Conservation (phyloP, 495 filamentous ascomycete species). For the Penicillium longicatenatum region DNA sequence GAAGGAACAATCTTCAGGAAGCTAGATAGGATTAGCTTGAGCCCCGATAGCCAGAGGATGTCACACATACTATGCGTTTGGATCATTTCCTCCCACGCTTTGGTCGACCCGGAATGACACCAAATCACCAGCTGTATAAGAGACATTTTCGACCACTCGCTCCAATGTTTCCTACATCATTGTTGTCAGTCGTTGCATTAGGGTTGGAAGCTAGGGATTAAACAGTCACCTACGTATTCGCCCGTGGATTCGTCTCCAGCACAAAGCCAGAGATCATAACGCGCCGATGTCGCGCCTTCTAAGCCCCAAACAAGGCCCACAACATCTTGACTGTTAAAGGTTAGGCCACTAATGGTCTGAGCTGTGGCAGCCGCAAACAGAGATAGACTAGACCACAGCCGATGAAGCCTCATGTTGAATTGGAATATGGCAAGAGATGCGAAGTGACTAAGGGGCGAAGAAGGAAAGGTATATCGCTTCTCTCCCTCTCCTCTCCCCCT, state of each 20-base stretch:
- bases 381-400: slow-evolving; percentile 41
- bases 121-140: slow-evolving; percentile 53
- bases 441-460: slow-evolving; percentile 8
- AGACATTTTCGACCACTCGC: slow-evolving; percentile 37
- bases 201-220: not conserved
- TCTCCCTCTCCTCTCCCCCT: slow-evolving; percentile 3
- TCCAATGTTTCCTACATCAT: slow-evolving; percentile 44
- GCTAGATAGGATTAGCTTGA: slow-evolving; percentile 36
- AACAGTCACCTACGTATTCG: slow-evolving; percentile 36
- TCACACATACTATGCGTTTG: slow-evolving; percentile 63
- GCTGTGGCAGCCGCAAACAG: slow-evolving; percentile 51
- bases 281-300: slow-evolving; percentile 43
- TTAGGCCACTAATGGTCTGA: slow-evolving; percentile 56
- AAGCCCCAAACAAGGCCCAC: slow-evolving; percentile 39
- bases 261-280: slow-evolving; percentile 64
- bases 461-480: not conserved
- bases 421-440: slow-evolving; percentile 5
- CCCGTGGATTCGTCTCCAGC: slow-evolving; percentile 59
- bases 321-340: slow-evolving; percentile 48
- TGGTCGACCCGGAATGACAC: slow-evolving; percentile 53
- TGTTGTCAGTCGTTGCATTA: slow-evolving; percentile 1
- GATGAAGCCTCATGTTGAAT: slow-evolving; percentile 38
- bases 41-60: not conserved
- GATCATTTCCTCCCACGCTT: slow-evolving; percentile 47
- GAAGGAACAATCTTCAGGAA: slow-evolving; percentile 66